Evolutionary conservation across 2,329 filamentous ascomycete species (phyloP), one percentile per base, ranked within the genome.

Genomic region (Waltergamsia citrina): DNA sequence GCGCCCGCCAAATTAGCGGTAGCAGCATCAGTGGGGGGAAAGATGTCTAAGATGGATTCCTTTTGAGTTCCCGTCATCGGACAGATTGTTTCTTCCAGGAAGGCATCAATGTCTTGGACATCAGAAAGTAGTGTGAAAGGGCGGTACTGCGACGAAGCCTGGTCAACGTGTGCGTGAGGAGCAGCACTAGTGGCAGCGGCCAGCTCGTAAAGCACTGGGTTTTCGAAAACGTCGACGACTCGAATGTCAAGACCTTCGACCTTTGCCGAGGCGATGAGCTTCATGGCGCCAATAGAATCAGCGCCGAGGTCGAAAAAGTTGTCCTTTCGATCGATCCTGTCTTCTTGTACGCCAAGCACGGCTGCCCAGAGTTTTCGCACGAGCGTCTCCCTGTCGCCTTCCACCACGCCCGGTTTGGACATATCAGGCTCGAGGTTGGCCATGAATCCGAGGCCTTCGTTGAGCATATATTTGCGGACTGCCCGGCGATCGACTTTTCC

Each of bases 401-500:
- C 25, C 7, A 37, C 35, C 21, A 10, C 24, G 15, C 30, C 30
- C 14, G 19, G 15, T 9, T 32, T 23, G 7, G 30, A 5, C 9
- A 16, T 20, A 10, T 17, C 30, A n/a, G 15, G 20, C 22, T 9
- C 8, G 4, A 4, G 10, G 7, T 17, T 22, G 12, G 10, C 30
- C 30, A 20, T 14, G 16, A 7, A n/a, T 23, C 17, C 19, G 30
- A 24, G n/a, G 19, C 30, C 30, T n/a, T 23, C 30, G 12, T 16
- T 19, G 5, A 23, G 12, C 30, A 32, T 32, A 15, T 15, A 32
- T 9, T 22, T 4, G 30, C 30, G 30, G 18, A 23, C 30, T 5
- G 30, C 21, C 24, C 18, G 15, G 60, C 33, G 46, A 39, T 69
- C 64, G 1, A 56, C 65, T 53, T 70, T 70, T 6, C 65, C 63